These are phyloP conservation scores for Komagataea norvegica DNA, from an alignment of 1,139 yeast species.

Conservation along the genomic window DNA sequence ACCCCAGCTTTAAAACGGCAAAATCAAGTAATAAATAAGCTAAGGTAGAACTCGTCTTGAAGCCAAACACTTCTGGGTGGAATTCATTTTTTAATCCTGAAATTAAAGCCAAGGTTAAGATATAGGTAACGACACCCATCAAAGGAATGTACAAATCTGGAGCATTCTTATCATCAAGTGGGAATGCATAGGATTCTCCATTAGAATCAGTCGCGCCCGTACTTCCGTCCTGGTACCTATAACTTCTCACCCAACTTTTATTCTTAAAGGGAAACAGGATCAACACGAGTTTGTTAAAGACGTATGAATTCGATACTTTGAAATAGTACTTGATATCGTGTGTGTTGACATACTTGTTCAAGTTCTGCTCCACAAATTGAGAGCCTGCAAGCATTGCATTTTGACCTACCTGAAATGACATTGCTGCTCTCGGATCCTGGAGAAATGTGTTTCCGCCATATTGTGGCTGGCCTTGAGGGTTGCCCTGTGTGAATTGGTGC, in stretches of 20 bases:
- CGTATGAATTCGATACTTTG: conserved; percentile 88
- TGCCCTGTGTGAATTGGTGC: conserved; percentile 10
- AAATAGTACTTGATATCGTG: conserved; percentile 74
- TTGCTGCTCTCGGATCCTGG: conserved; percentile 74
- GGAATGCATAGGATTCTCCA: conserved; percentile 57
- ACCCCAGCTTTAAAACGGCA: conserved; percentile 53
- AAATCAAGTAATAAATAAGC: conserved; percentile 79
- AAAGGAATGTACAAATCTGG: conserved; percentile 96
- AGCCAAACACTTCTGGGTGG: conserved; percentile 90
- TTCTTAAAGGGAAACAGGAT: conserved; percentile 86
- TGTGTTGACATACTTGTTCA: conserved; percentile 46
- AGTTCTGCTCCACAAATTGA: conserved; percentile 69
- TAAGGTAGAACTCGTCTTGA: conserved; percentile 83
- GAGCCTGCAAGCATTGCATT: conserved; percentile 65
- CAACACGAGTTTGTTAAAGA: conserved; percentile 63
- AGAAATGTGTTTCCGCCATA: conserved; percentile 35
- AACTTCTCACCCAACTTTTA: conserved; percentile 65
- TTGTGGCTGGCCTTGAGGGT: conserved; percentile 9
- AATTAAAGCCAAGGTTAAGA: conserved; percentile 76
- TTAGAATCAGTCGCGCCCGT: conserved; percentile 5
- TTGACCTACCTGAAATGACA: conserved; percentile 89
- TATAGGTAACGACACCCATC: conserved; percentile 89
- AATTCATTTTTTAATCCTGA: conserved; percentile 88
- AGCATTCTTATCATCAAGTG: conserved; percentile 81
- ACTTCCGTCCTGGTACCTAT: conserved; percentile 13